Conservation (phyloP, 1,284 basidiomycete genomes). For the Cryptococcus sp. region DNA sequence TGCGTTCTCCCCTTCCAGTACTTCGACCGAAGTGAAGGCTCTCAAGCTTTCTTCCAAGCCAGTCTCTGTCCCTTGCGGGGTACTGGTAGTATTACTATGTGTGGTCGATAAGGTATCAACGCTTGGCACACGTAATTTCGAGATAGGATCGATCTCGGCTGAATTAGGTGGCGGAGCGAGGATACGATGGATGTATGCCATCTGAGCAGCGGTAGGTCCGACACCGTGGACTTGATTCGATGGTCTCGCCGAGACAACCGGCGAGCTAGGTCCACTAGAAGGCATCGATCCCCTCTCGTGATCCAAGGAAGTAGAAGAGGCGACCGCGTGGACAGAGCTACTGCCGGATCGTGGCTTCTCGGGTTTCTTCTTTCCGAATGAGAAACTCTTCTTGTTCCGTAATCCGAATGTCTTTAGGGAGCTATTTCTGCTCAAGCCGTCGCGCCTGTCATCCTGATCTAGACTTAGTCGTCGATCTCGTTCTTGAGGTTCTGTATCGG, state of each 20-base stretch:
- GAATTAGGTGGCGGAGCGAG: constrained; percentile 32
- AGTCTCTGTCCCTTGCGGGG: constrained; percentile 16
- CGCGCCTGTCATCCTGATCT: constrained; percentile 22
- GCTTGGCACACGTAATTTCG: constrained; percentile 33
- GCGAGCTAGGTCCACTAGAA: neutral
- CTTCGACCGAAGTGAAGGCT: constrained; percentile 83
- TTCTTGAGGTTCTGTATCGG: constrained; percentile 23
- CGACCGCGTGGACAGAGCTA: constrained; percentile 12
- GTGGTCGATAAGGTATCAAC: constrained; percentile 12
- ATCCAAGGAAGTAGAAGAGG: neutral
- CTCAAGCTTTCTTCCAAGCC: constrained; percentile 61
- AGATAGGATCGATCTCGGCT: constrained; percentile 30
- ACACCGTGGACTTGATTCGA: neutral
- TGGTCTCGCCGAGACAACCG: neutral
- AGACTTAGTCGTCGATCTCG: constrained; percentile 16
- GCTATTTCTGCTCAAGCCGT: constrained; percentile 10
- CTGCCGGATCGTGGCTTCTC: constrained; percentile 5
- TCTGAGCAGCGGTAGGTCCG: constrained; percentile 43
- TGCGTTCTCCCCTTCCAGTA: constrained; percentile 86
- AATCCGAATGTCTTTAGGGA: constrained; percentile 22
- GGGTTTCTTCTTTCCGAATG: constrained; percentile 29
- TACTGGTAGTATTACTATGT: constrained; percentile 4
- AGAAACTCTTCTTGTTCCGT: constrained; percentile 27
- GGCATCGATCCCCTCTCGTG: neutral
- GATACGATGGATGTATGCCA: constrained; percentile 48